Base-by-base conservation (phyloP, 2,329 filamentous ascomycete genomes). In the Neonectria sp. region DNA sequence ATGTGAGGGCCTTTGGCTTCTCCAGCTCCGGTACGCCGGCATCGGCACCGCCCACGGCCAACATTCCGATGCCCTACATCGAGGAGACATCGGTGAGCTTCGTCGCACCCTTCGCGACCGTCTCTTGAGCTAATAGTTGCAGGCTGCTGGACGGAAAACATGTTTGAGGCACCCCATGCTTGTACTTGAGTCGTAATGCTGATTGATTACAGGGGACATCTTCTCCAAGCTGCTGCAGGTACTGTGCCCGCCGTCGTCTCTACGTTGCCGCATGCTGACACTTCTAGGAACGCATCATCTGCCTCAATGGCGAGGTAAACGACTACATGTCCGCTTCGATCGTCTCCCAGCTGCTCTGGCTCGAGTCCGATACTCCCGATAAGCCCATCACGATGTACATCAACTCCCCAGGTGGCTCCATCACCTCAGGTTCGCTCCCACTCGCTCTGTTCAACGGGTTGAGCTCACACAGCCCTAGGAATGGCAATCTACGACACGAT, bases 381-480 rank as follows among this genome's bases (percentile, higher is more conserved):
- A 98, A 97, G 80, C 93, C 95, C 13, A 98, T 99, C 72, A 96
- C 93, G 59, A 93, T 99, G 80, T 99, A 99, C 82, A 99, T 99
- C 81, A 97, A 99, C 84, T 97, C 94, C 0, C 95, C 95, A 0
- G 96, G 96, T 56, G 96, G 96, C 63, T 95, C 93, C 48, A 95
- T 99, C 68, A 95, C 96, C 1, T 83, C 83, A 68, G 89, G 89
- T 88, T 12, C 33, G 59, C 21, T 24, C 52, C 51, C 17, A 9
- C 12, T 12, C 17, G n/a, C 48, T 40, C 31, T 33, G 15, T 46
- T 48, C 21, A 46, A n/a, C 13, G 4, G 11, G 37, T 29, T 25
- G 67, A 63, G 55, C 67, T 71, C 45, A 68, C 45, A 7, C 9
- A n/a, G 8, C 3, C 6, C 11, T 67, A 80, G 90, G 91, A 17